Evolutionary conservation across 2,329 filamentous ascomycete species (phyloP), one percentile per base, ranked within the genome.

Genomic region (Lasiodiplodia theobromae): DNA sequence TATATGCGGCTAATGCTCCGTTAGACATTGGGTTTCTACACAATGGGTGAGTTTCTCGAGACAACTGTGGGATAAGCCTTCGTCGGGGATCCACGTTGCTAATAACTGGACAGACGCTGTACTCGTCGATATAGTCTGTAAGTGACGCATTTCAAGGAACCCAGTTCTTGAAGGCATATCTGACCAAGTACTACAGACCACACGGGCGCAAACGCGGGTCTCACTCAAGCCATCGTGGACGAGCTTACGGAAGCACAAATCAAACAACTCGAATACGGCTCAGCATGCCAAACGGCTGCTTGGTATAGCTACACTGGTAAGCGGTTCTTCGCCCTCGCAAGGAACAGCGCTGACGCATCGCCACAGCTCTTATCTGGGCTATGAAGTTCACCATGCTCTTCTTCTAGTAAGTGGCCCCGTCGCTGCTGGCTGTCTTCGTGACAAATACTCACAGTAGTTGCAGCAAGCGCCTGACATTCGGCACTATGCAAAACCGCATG

Each of bases 201-300:
- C 14, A 70, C 72, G 28, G 77, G 74, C 54, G 71, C 76, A 2
- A 78, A 77, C 68, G 72, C 76, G 14, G 76, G 76, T 65, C 72
- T 72, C 40, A 71, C 67, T 0, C 52, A 65, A 16, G 68, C 64
- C 21, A 69, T 71, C 44, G 68, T 77, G n/a, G 64, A 64, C 10
- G 66, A 68, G 68, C 67, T 82, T 5, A 76, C 73, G 4, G 40
- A 72, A 0, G 54, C 66, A 0, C 77, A 82, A 7, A 72, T 80
- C 4, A 52, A 68, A 1, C 72, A 77, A 2, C 73, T 79, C 18
- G 69, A 67, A 0, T 67, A 72, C n/a, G 81, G 81, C 1, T 81
- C 78, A 0, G 80, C 80, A 23, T 71, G 80, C 6, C 72, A 83
- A 58, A 71, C 82, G 12, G 68, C 76, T 0, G 81, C 80, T 0